Evolutionary conservation across 768 basidiomycete species (phyloP).

Genomic region (Mycena belliarum): DNA sequence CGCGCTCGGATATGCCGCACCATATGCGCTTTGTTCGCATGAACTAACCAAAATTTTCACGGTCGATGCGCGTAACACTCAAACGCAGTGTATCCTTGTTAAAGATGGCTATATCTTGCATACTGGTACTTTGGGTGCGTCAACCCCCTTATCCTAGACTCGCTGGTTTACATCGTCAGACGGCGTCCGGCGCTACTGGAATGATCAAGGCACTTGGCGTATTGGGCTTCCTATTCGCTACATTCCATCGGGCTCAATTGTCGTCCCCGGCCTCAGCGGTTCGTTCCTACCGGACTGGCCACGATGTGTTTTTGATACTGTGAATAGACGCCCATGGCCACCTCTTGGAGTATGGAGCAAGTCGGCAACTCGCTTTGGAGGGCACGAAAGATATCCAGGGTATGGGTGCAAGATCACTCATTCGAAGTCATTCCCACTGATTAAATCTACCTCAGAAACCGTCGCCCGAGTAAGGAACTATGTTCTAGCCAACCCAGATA

Average conservation of each 20-base stretch:
- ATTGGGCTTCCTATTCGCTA: constrained; percentile 41
- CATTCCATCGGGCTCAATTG: constrained; percentile 55
- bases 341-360: constrained; percentile 78
- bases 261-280: constrained; percentile 78
- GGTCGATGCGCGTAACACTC: constrained; percentile 55
- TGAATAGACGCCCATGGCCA: constrained; percentile 74
- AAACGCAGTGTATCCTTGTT: constrained; percentile 66
- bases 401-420: too few relatives aligned
- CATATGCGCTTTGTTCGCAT: constrained; percentile 66
- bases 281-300: constrained; percentile 26
- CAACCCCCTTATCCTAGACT: constrained; percentile 9
- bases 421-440: constrained; percentile 3
- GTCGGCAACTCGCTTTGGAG: constrained; percentile 61
- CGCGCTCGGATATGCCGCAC: constrained; percentile 1
- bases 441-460: constrained; percentile 47
- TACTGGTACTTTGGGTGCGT: constrained; percentile 58
- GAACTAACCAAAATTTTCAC: constrained; percentile 59
- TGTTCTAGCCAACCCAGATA: constrained; percentile 58
- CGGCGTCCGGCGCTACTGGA: constrained; percentile 44
- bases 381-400: constrained; percentile 62
- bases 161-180: constrained; percentile 28
- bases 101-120: constrained; percentile 50
- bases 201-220: constrained; percentile 19
- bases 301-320: constrained; percentile 1
- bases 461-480: constrained; percentile 61